Conservation (phyloP, 2,329 filamentous ascomycete genomes). For the Pyrenophora teres region DNA sequence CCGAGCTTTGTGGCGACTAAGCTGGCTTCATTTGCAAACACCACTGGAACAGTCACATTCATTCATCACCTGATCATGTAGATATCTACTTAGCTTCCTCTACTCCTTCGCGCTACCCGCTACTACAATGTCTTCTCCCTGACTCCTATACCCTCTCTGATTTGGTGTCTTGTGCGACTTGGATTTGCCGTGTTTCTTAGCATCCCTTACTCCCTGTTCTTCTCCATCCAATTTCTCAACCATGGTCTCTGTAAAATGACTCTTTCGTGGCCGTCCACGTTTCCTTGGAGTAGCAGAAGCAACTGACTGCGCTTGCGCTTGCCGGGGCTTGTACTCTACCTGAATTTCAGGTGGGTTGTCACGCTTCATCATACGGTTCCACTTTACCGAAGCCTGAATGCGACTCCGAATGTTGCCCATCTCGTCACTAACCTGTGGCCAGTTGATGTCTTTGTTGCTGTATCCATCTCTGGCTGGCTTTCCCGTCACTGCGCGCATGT, state of each 20-base stretch:
- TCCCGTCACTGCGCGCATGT: slow-evolving; percentile 22
- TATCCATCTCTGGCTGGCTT: slow-evolving; percentile 39
- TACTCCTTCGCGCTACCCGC: too few species aligned
- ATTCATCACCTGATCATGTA: neutral
- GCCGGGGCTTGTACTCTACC: slow-evolving; percentile 19
- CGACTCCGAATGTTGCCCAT: slow-evolving; percentile 67
- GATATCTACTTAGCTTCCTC: neutral
- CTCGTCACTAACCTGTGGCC: slow-evolving; percentile 65
- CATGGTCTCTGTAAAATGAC: neutral
- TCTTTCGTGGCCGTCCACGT: neutral
- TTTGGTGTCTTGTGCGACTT: too few species aligned
- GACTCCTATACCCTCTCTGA: too few species aligned
- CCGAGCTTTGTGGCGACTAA: slow-evolving; percentile 1
- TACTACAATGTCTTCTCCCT: too few species aligned
- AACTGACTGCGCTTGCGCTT: neutral
- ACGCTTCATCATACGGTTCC: slow-evolving; percentile 51
- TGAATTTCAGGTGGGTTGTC: slow-evolving; percentile 10
- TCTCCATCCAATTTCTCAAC: neutral
- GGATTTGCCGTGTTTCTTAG: neutral
- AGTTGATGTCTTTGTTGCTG: slow-evolving; percentile 65
- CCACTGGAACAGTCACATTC: neutral
- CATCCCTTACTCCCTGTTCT: neutral
- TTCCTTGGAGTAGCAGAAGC: neutral
- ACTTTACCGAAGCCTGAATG: slow-evolving; percentile 71
- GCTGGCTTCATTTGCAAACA: neutral